Base-by-base conservation (phyloP, 352 stramenopile species). In the Phytophthora hybrid region DNA sequence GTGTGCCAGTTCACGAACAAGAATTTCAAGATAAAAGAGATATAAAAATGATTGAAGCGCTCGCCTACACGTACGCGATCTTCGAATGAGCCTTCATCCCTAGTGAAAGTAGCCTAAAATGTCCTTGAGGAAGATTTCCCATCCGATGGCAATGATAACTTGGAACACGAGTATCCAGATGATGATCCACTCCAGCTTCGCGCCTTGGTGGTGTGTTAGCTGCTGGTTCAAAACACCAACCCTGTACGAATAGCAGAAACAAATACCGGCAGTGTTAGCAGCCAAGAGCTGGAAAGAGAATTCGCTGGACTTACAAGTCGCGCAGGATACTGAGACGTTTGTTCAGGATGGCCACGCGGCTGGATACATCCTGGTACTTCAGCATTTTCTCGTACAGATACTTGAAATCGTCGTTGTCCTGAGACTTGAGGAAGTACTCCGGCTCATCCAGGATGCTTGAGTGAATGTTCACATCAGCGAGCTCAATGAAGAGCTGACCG, bases 401-500 rank as follows among this genome's bases (percentile, higher is more conserved):
- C 80, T 99, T 94, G 77, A 93, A 97, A 60, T 88, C 72, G 78
- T 98, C 90, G 53, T 97, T 85, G 34, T 98, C 92, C 88, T 94
- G 98, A 6, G 62, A 78, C 34, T 68, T 77, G 18, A 74, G 21
- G 68, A 98, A 95, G 34, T 96, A 97, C 54, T 98, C 93, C 1
- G 94, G 95, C 29, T 96, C 96, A 73, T 98, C 93, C 47, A 99
- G 74, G 54, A 99, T 94, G 57, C 98, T 95, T 56, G 89, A 98
- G 76, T 98, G 91, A 56, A 98, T 80, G 67, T 99, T 99, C 19
- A 98, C 87, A 53, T 98, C 91, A 6, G 93, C 85, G 1, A 93
- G 66, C 71, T 94, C 87, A 34, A 97, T 95, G 62, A 96, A 97
- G 23, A 98, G 79, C 69, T 95, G 84, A 8, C 93, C 93, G 58